Evolutionary conservation across 2,329 filamentous ascomycete genomes (phyloP), one percentile per base, ranked within the genome.

Genomic region (Orbilia javanica): DNA sequence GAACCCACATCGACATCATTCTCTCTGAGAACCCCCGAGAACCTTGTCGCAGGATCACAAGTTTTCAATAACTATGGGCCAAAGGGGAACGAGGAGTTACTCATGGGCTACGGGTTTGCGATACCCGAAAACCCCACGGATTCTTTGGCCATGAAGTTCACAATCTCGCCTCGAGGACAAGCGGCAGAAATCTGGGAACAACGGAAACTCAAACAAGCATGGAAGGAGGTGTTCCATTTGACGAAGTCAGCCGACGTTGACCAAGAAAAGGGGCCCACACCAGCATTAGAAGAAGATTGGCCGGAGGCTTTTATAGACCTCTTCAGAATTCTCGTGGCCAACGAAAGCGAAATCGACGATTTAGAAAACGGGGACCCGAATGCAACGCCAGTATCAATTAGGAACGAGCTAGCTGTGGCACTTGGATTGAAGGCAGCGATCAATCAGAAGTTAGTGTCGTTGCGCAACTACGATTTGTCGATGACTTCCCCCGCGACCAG

Each of bases 1-100:
- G 82, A 84, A 44, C 85, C 85, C 50, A 83, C 84, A 31, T n/a
- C 52, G 13, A 18, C 18, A 3, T 55, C 25, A 15, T 78, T 78
- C 31, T 72, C 74, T 13, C n/a, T 79, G 15, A 42, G 25, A 36
- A 53, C 36, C 1, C 55, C 53, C 4, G 65, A 74, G 36, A n/a
- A 25, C 10, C 53, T 74, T 6, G 5, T 29, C 2, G 82, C 83
- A 3, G 86, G 85, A 2, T 82, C 83, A 3, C 85, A 88, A 77
- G 81, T 88, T 1, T 86, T 84, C 82, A 88, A 88, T 81, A 88
- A 88, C 80, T 88, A 88, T 69, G 87, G 85, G 0, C 85, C 86
- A 1, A 88, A 88, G 79, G 83, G 85, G 4, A 88, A 88, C 63
- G 86, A 87, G 78, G 86, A 88, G 80, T 82, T 88, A 1, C 82